phyloP scores from a whole-genome alignment of 805 yeast genomes.

The Candida tibetensis region DNA sequence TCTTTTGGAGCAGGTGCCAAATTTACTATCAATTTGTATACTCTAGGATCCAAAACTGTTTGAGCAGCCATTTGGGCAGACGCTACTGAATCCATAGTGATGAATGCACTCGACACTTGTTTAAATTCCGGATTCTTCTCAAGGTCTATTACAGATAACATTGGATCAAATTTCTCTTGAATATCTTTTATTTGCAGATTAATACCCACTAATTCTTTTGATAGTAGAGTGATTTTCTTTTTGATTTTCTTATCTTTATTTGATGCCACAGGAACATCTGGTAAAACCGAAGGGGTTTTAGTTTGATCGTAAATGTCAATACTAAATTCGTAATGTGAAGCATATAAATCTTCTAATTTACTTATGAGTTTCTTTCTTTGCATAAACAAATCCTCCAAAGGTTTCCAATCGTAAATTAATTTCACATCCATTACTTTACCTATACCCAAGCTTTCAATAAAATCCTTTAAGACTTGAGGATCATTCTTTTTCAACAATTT shows the following conservation, averaged over 20 bases:
- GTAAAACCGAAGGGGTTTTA: constrained; percentile 33
- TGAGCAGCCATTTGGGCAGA: constrained; percentile 51
- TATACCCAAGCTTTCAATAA: constrained; percentile 53
- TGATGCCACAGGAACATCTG: constrained; percentile 12
- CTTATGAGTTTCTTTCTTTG: constrained; percentile 29
- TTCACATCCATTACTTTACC: constrained; percentile 53
- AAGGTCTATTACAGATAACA: constrained; percentile 24
- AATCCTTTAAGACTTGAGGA: constrained; percentile 43
- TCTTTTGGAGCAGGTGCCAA: constrained; percentile 50
- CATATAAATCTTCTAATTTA: constrained; percentile 41
- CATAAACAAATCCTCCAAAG: constrained; percentile 37
- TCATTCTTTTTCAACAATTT: constrained; percentile 34
- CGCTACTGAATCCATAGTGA: constrained; percentile 48
- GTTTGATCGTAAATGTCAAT: constrained; percentile 36
- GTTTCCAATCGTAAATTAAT: constrained; percentile 46
- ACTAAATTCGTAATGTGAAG: constrained; percentile 41
- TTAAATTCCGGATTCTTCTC: constrained; percentile 29
- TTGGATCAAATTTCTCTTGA: constrained; percentile 30
- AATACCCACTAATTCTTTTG: constrained; percentile 32
- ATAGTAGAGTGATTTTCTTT: constrained; percentile 30
- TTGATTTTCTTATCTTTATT: constrained; percentile 18
- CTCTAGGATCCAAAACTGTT: constrained; percentile 44
- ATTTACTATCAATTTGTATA: constrained; percentile 39
- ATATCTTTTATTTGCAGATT: constrained; percentile 39
- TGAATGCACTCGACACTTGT: constrained; percentile 45